Evolutionary conservation across 306 rosid genomes (phyloP).

Genomic region (Sindora glabra): DNA sequence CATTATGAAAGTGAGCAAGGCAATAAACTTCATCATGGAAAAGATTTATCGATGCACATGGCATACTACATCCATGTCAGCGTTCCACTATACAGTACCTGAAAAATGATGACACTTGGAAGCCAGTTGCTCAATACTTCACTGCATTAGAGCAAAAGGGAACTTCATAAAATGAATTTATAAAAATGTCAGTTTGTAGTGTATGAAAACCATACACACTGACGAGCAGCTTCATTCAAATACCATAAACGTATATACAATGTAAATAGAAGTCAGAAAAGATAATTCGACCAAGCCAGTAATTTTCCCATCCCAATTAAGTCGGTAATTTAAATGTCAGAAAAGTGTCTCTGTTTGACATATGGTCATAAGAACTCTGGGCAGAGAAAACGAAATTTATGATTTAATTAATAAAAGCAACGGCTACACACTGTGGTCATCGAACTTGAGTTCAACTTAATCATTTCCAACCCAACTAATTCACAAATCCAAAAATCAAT

Average conservation of each 20-base stretch:
- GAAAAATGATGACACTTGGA: slow-evolving; percentile 65
- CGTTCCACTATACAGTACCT: slow-evolving; percentile 40
- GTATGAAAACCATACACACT: no score
- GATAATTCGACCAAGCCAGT: no score
- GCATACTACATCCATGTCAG: neutral
- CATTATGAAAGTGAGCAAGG: slow-evolving; percentile 3
- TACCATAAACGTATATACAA: neutral
- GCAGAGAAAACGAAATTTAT: no score
- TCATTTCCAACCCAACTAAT: neutral
- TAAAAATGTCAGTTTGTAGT: neutral
- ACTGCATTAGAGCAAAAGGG: slow-evolving; percentile 40
- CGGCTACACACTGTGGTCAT: neutral
- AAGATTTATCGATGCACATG: neutral
- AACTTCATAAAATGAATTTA: neutral
- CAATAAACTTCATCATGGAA: slow-evolving; percentile 1
- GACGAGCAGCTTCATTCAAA: no score
- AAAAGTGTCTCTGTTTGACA: no score
- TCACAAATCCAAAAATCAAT: neutral
- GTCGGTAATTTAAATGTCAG: no score
- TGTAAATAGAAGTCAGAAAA: no score
- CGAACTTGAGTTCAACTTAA: no score
- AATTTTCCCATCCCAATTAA: no score
- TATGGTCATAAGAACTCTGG: no score
- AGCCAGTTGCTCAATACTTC: slow-evolving; percentile 63
- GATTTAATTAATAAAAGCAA: neutral